Base-by-base conservation (phyloP, 2,329 filamentous ascomycete species). In the Coniochaeta pulveracea region DNA sequence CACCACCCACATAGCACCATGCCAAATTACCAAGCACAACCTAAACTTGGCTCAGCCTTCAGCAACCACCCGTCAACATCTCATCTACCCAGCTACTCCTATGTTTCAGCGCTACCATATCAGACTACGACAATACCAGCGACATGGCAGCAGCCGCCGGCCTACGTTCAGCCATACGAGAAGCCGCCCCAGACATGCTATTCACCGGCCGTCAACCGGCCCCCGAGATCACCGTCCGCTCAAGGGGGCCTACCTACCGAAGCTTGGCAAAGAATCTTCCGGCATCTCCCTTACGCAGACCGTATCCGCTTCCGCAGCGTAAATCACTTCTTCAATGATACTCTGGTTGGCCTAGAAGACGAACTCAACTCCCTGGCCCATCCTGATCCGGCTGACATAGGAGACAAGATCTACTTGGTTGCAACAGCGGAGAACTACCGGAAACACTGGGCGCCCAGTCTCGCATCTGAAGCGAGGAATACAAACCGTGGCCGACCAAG, bases 361-460 rank as follows among this genome's bases (percentile, higher is more conserved):
- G n/a, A 19, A 4, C 14, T 31, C 28, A 31, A 31, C n/a, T n/a
- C n/a, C n/a, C n/a, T n/a, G n/a, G 28, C 9, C 4, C 12, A 31
- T 14, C 28, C 28, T 14, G 22, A 8, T 12, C 18, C 19, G 18
- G 28, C 28, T 10, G 28, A 31, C 11, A 19, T 21, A 17, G 28
- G 18, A n/a, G 28, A 31, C 28, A 31, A 19, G 28, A 17, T 19
- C n/a, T 21, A 6, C 3, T 9, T 21, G 10, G 28, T 31, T 4
- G n/a, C 22, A 3, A 7, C 19, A 21, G 28, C 28, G 9, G 28
- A 31, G 15, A 31, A 31, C 28, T 31, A 31, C 28, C 18, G 28
- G 18, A 31, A 21, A 19, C 28, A 31, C 28, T 31, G 28, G 28
- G 28, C 28, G 7, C 18, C 18, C 10, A 31, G 28, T 16, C 10